Evolutionary conservation across 345 rosid species (phyloP).

Genomic region (Eutrema yunnanense): DNA sequence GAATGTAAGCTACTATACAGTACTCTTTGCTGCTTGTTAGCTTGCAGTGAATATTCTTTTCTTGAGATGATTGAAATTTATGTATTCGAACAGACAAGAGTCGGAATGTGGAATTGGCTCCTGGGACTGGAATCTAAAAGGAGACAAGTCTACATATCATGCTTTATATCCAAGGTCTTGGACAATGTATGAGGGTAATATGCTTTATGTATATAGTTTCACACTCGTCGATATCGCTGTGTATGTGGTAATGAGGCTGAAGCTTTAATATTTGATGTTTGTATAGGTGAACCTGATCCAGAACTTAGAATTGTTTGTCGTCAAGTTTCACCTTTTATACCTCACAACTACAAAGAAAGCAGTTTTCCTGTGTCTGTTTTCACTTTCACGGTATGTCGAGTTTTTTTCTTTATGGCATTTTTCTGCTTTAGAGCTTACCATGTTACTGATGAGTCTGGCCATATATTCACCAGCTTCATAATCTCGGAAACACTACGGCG

Average conservation of each 20-base stretch:
- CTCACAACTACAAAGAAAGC: conserved; percentile 89
- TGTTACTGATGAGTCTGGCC: conserved; percentile 18
- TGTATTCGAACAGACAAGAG: conserved; percentile 42
- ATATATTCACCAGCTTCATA: conserved; percentile 48
- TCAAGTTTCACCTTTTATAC: conserved; percentile 89
- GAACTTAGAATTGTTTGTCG: conserved; percentile 77
- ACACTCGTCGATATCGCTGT: neutral
- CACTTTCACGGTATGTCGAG: conserved; percentile 60
- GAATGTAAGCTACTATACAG: conserved; percentile 11
- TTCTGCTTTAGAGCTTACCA: neutral
- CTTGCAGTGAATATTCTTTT: neutral
- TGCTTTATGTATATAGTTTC: neutral
- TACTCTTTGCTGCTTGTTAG: neutral
- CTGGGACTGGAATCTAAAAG: conserved; percentile 94
- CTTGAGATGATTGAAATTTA: neutral
- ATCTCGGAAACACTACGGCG: conserved; percentile 63
- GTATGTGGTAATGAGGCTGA: neutral
- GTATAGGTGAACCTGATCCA: conserved; percentile 92
- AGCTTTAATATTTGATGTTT: neutral
- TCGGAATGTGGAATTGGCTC: conserved; percentile 63
- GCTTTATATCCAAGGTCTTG: conserved; percentile 96
- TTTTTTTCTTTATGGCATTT: neutral
- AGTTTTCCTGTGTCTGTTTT: conserved; percentile 85
- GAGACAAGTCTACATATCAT: conserved; percentile 76
- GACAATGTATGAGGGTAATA: conserved; percentile 85